Evolutionary conservation across 352 stramenopile species (phyloP).

Genomic region (Pythium biforme): DNA sequence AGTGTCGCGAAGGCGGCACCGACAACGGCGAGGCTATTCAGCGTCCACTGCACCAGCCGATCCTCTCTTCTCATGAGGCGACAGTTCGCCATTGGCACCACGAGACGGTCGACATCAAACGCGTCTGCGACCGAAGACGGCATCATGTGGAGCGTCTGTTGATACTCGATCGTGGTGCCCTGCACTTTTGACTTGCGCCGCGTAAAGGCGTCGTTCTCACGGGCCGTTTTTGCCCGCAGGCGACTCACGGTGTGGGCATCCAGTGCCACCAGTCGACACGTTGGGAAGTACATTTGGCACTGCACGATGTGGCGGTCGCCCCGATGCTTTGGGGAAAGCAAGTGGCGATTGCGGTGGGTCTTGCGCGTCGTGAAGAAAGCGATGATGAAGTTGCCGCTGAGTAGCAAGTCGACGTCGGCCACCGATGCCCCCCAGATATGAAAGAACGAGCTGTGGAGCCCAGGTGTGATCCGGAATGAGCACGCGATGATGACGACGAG

Average conservation of each 20-base stretch:
- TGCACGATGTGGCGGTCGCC: constrained; percentile 17
- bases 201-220: neutral
- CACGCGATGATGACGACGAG: constrained; percentile 6
- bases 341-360: constrained; percentile 21
- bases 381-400: constrained; percentile 24
- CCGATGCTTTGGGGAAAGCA: constrained; percentile 10
- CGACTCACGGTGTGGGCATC: neutral
- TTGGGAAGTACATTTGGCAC: constrained; percentile 24
- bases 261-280: neutral
- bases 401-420: constrained; percentile 16
- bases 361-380: constrained; percentile 23
- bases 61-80: neutral
- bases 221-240: constrained; percentile 1
- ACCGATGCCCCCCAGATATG: constrained; percentile 1
- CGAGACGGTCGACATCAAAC: neutral
- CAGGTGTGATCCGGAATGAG: constrained; percentile 5
- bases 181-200: neutral
- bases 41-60: neutral
- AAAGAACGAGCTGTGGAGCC: constrained; percentile 3
- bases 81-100: neutral
- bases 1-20: neutral
- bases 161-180: constrained; percentile 6
- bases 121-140: constrained; percentile 6
- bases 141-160: constrained; percentile 18
- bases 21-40: constrained; percentile 2